A percentile compares a stretch with the other conserved stretches of the same genome.
Evolutionary conservation across 2,329 filamentous ascomycete genomes (phyloP).

Genomic region (Phialemonium atrogriseum): DNA sequence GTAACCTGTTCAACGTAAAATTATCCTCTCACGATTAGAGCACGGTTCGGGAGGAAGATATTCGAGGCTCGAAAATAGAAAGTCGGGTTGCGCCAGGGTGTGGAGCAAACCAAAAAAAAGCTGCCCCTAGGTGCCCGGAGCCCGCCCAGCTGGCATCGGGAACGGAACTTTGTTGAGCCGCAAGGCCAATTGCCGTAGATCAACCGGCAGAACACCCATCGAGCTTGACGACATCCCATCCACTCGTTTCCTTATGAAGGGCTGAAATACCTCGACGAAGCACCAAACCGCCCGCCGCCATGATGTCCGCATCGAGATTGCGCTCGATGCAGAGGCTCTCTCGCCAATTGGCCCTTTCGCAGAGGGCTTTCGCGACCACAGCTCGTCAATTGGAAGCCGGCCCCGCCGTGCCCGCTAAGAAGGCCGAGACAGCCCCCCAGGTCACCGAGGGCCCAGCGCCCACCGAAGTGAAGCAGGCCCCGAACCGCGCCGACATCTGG

Average conservation of each 20-base stretch:
- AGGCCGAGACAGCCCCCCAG: constrained; percentile 33
- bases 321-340: constrained; percentile 32
- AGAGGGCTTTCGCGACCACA: constrained; percentile 40
- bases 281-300: constrained; percentile 23
- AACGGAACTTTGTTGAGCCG: too few relatives aligned
- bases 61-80: too few relatives aligned
- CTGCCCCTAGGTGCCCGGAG: too few relatives aligned
- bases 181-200: too few relatives aligned
- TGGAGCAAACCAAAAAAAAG: too few relatives aligned
- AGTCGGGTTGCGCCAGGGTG: too few relatives aligned
- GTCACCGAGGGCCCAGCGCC: constrained; percentile 32
- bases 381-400: constrained; percentile 35
- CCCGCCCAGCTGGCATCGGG: too few relatives aligned
- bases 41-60: too few relatives aligned
- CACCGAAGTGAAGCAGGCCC: constrained; percentile 63
- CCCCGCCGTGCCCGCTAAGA: constrained; percentile 26
- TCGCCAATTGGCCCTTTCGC: constrained; percentile 33
- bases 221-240: constrained; percentile 3
- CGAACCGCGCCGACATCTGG: constrained; percentile 78
- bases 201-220: not conserved
- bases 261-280: too few relatives aligned
- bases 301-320: constrained; percentile 33
- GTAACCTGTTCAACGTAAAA: too few relatives aligned
- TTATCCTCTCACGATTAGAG: too few relatives aligned
- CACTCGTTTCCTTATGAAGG: not conserved